Evolutionary conservation across 306 rosid species (phyloP).

Genomic region (Begonia loranthoides): DNA sequence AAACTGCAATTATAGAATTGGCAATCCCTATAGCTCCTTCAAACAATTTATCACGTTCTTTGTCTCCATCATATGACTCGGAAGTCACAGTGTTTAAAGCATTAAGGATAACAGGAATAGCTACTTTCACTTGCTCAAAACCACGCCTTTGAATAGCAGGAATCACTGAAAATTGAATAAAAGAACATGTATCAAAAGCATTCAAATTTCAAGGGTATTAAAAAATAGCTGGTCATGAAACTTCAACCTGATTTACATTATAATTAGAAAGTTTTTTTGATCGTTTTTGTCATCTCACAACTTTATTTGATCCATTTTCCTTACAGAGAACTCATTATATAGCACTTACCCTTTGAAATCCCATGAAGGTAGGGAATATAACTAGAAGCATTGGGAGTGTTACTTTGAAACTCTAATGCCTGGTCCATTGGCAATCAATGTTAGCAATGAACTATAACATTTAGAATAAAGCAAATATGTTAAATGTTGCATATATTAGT

Average conservation of each 20-base stretch:
- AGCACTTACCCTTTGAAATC: conserved; percentile 52
- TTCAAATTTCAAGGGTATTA: background rate
- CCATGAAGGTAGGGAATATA: conserved; percentile 48
- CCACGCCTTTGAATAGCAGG: conserved; percentile 64
- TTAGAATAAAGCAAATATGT: conserved; percentile 12
- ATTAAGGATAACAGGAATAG: conserved; percentile 52
- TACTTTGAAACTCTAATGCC: conserved; percentile 43
- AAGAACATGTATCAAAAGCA: background rate
- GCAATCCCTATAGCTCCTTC: conserved; percentile 52
- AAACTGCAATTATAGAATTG: conserved; percentile 45
- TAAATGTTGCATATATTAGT: conserved; percentile 1
- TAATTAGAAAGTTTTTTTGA: no score
- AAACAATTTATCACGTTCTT: conserved; percentile 31
- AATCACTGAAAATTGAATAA: conserved; percentile 42
- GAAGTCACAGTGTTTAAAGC: conserved; percentile 46
- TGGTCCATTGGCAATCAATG: conserved; percentile 27
- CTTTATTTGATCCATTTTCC: no score
- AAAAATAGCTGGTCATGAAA: background rate
- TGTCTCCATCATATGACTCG: conserved; percentile 30
- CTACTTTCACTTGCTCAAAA: conserved; percentile 61
- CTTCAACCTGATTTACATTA: no score
- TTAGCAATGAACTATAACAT: conserved; percentile 21
- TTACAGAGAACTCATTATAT: background rate
- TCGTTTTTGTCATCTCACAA: no score
- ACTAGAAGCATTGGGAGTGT: conserved; percentile 24